Percentiles rank a stretch among this genome's conserved stretches.
Conservation (phyloP, 75 land plant species). For the Selaginella moellendorffii region DNA sequence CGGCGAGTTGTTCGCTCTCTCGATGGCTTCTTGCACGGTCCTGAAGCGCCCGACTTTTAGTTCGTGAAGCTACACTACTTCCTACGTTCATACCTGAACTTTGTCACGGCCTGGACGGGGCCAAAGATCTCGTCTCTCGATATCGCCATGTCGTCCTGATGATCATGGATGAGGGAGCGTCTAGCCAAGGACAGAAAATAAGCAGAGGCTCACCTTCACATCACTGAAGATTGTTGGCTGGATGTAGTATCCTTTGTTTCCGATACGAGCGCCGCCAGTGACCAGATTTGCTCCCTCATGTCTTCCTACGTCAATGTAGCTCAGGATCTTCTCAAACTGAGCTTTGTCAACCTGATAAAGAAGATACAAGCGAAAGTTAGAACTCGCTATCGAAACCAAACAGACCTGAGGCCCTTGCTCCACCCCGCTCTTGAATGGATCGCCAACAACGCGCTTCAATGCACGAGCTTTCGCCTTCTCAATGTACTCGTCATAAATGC, state of each 20-base stretch:
- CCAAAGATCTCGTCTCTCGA: conserved; percentile 79
- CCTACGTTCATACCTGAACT: conserved; percentile 87
- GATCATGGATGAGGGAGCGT: no score
- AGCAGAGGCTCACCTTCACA: conserved; percentile 36
- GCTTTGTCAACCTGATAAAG: conserved; percentile 42
- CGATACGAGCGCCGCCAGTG: conserved; percentile 63
- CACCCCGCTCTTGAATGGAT: conserved; percentile 69
- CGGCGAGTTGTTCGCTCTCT: conserved; percentile 48
- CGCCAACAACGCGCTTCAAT: conserved; percentile 75
- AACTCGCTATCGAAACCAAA: no score
- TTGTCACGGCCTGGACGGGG: conserved; percentile 62
- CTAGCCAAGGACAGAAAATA: background rate
- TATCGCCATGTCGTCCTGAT: conserved; percentile 60
- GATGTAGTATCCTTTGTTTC: conserved; percentile 68
- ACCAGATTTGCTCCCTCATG: conserved; percentile 69
- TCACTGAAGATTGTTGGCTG: conserved; percentile 83
- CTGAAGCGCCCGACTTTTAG: conserved; percentile 13
- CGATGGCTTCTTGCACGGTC: conserved; percentile 48
- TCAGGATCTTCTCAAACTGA: conserved; percentile 65
- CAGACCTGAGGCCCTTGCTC: conserved; percentile 88
- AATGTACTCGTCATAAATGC: conserved; percentile 69
- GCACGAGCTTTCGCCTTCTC: conserved; percentile 78
- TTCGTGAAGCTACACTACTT: background rate
- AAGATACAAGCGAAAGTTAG: no score
- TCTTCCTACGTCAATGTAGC: conserved; percentile 55